Evolutionary conservation across 306 rosid species (phyloP).

Genomic region (Canavalia ensiformis): DNA sequence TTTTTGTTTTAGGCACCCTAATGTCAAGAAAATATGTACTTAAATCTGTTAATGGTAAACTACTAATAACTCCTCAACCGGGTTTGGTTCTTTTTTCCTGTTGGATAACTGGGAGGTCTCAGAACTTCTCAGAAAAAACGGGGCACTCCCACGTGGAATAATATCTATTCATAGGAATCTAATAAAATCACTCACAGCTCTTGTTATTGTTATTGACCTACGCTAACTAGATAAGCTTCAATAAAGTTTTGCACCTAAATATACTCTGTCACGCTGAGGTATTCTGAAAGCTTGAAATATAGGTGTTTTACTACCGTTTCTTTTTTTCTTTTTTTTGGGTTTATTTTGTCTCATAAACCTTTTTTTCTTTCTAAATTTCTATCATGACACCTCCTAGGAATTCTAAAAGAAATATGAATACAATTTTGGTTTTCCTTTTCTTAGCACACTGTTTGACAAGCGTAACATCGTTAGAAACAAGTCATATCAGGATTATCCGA

Average conservation of each 20-base stretch:
- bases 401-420: slow-evolving; percentile 32
- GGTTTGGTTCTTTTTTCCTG: slow-evolving; percentile 7
- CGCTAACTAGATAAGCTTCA: not conserved
- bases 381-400: not conserved
- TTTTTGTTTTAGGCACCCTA: not conserved
- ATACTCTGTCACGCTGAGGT: too few species aligned
- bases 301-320: too few species aligned
- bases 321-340: too few species aligned
- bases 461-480: too few species aligned
- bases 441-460: too few species aligned
- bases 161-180: not conserved
- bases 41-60: not conserved
- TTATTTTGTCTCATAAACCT: not conserved
- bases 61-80: slow-evolving; percentile 23
- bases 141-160: slow-evolving; percentile 34
- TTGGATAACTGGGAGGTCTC: slow-evolving; percentile 37
- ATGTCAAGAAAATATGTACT: too few species aligned
- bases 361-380: not conserved
- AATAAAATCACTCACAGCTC: not conserved
- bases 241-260: too few species aligned
- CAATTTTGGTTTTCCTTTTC: not conserved
- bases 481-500: too few species aligned
- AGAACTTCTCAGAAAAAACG: slow-evolving; percentile 22
- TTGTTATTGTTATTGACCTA: not conserved
- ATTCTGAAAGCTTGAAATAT: too few species aligned